A percentile compares a stretch with the other conserved stretches of the same genome.
Evolutionary conservation across 2,329 filamentous ascomycete genomes (phyloP).

Genomic region (Cladosporium cucumerinum): DNA sequence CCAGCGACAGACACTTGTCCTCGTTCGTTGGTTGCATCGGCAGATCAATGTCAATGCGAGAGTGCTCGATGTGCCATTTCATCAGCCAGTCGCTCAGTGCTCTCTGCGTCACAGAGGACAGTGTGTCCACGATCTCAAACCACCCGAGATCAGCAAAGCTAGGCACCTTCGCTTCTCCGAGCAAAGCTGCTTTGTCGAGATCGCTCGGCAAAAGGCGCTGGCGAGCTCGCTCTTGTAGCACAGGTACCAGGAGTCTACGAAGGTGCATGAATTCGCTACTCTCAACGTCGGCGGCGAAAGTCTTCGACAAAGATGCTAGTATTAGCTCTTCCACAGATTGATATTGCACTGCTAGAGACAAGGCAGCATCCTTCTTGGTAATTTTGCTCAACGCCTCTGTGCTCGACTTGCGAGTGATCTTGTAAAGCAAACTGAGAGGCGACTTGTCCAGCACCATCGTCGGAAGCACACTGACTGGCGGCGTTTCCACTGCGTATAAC

Average conservation of each 20-base stretch:
- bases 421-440: conserved; percentile 77
- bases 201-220: conserved; percentile 39
- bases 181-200: conserved; percentile 54
- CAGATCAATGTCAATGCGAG: conserved; percentile 25
- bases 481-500: conserved; percentile 62
- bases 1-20: conserved; percentile 67
- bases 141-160: conserved; percentile 53
- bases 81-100: conserved; percentile 51
- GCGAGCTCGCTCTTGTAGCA: conserved; percentile 46
- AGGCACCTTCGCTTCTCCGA: conserved; percentile 51
- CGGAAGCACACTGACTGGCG: conserved; percentile 34
- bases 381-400: conserved; percentile 21
- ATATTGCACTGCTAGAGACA: conserved; percentile 72
- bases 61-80: conserved; percentile 52
- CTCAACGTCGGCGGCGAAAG: conserved; percentile 48
- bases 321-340: conserved; percentile 74
- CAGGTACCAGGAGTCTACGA: conserved; percentile 50
- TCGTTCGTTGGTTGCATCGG: conserved; percentile 29
- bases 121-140: conserved; percentile 49
- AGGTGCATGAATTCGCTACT: conserved; percentile 47
- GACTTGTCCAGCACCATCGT: conserved; percentile 75
- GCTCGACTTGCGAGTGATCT: conserved; percentile 58
- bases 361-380: conserved; percentile 36
- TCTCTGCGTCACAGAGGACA: conserved; percentile 45
- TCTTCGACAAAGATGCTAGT: conserved; percentile 43